Percentiles rank a stretch among this genome's conserved stretches.
Evolutionary conservation across 202 grass and related monocot genomes (phyloP).

Genomic region (Musa balbisiana): DNA sequence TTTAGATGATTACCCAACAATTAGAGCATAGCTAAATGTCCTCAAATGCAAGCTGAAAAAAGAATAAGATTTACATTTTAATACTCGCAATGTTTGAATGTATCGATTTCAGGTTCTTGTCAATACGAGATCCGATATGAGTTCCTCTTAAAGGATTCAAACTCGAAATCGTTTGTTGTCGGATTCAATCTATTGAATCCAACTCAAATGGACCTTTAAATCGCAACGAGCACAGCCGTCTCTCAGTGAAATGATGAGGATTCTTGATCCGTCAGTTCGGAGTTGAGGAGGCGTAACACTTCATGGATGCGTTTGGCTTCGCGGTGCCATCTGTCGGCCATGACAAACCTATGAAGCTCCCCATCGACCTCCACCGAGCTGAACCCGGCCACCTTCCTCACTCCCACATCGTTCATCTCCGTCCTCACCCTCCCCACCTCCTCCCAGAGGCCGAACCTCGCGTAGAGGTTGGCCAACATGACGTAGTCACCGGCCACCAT

Average conservation of each 20-base stretch:
- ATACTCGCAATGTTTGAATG: too few relatives aligned
- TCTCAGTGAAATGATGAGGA: neutral
- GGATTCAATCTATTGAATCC: too few relatives aligned
- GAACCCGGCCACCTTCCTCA: conserved; percentile 2
- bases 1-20: too few relatives aligned
- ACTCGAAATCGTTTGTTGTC: too few relatives aligned
- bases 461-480: conserved; percentile 11
- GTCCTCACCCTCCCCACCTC: conserved; percentile 17
- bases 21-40: too few relatives aligned
- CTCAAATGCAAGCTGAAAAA: too few relatives aligned
- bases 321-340: neutral
- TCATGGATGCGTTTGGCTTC: neutral
- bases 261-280: neutral
- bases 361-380: conserved; percentile 8
- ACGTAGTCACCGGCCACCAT: conserved; percentile 11
- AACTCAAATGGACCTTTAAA: too few relatives aligned
- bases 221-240: too few relatives aligned
- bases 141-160: too few relatives aligned
- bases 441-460: conserved; percentile 5
- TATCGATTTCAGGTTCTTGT: too few relatives aligned
- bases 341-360: conserved; percentile 10
- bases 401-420: conserved; percentile 6
- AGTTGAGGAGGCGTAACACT: neutral
- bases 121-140: too few relatives aligned
- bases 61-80: too few relatives aligned